Percentiles rank a stretch among this genome's conserved stretches.
phyloP scores from a whole-genome alignment of 805 yeast species.

The Lachancea cidri region DNA sequence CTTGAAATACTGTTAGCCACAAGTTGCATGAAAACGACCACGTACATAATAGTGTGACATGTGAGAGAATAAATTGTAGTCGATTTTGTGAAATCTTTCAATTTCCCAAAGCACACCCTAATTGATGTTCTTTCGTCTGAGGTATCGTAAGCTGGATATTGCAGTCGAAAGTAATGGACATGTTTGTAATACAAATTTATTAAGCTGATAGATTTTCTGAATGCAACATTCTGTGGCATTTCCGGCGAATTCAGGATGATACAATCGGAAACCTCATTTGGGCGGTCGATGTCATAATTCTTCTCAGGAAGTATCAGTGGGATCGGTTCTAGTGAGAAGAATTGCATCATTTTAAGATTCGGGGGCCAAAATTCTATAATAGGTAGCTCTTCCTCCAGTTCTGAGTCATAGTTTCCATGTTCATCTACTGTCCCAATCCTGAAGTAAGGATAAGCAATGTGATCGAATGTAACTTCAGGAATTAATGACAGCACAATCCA shows the following conservation, averaged over 20 bases:
- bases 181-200: slow-evolving; percentile 23
- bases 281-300: neutral
- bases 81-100: neutral
- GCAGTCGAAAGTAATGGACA: slow-evolving; percentile 14
- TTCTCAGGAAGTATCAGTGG: slow-evolving; percentile 46
- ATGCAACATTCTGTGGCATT: slow-evolving; percentile 6
- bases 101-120: neutral
- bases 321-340: slow-evolving; percentile 71
- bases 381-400: slow-evolving; percentile 10
- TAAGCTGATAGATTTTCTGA: slow-evolving; percentile 17
- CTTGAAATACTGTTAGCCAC: slow-evolving; percentile 16
- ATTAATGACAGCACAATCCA: slow-evolving; percentile 6
- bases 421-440: slow-evolving; percentile 4
- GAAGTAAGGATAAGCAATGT: neutral
- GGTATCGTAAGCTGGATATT: slow-evolving; percentile 9
- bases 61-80: neutral
- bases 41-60: slow-evolving; percentile 4
- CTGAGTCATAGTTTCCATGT: slow-evolving; percentile 7
- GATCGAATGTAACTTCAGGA: neutral
- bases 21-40: slow-evolving; percentile 10
- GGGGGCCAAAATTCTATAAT: slow-evolving; percentile 68
- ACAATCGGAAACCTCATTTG: neutral
- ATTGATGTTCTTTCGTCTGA: neutral
- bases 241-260: neutral
- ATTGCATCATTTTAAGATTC: slow-evolving; percentile 62